phyloP scores from a whole-genome alignment of 2,329 filamentous ascomycete genomes.

The Arthrobotrys musiformis region DNA sequence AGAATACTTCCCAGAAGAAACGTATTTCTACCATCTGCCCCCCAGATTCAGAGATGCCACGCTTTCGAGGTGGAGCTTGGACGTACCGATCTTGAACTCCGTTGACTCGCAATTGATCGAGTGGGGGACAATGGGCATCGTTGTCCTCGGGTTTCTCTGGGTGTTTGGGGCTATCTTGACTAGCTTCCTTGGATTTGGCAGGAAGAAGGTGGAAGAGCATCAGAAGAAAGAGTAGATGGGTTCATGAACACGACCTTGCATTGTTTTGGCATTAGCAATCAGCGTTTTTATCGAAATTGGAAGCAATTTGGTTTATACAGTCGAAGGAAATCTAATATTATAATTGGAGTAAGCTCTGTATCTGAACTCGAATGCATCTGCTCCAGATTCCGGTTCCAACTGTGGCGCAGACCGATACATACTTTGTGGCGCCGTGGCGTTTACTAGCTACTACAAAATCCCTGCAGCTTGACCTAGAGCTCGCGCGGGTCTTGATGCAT shows the following conservation, averaged over 20 bases:
- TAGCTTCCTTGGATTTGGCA: slow-evolving; percentile 20
- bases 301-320: neutral
- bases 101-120: slow-evolving; percentile 54
- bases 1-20: slow-evolving; percentile 57
- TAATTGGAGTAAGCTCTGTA: neutral
- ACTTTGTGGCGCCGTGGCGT: slow-evolving; percentile 1
- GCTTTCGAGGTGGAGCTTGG: slow-evolving; percentile 38
- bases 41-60: slow-evolving; percentile 53
- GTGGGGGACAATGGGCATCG: slow-evolving; percentile 56
- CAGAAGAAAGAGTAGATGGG: slow-evolving; percentile 36
- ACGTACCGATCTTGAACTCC: slow-evolving; percentile 57
- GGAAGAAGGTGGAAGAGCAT: slow-evolving; percentile 23
- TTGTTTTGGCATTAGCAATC: neutral
- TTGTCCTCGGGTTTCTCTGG: slow-evolving; percentile 58
- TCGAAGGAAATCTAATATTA: neutral
- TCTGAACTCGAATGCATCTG: too few relatives aligned
- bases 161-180: slow-evolving; percentile 48
- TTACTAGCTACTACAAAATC: neutral
- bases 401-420: neutral
- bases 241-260: neutral
- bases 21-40: slow-evolving; percentile 58
- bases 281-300: neutral
- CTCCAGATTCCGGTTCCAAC: neutral
- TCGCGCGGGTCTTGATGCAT: neutral
- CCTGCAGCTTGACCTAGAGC: neutral